These are phyloP conservation scores for Peronospora tabacina DNA, from an alignment of 352 stramenopile species.

Conservation along the genomic window DNA sequence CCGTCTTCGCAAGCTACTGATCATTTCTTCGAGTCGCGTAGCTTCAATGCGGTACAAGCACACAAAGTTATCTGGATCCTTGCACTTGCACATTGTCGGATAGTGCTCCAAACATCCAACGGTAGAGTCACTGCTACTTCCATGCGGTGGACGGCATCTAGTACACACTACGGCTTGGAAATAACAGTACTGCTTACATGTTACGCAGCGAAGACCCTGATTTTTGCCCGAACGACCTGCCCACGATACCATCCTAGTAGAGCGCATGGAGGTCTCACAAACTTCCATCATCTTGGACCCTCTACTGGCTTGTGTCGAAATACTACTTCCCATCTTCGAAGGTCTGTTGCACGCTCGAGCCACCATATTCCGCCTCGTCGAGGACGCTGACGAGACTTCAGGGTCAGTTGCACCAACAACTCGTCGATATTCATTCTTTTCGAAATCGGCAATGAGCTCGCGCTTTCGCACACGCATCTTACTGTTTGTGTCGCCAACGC, in stretches of 20 bases:
- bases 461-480: conserved; percentile 26
- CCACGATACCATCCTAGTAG: conserved; percentile 75
- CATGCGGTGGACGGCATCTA: conserved; percentile 47
- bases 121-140: conserved; percentile 17
- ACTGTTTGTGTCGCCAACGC: conserved; percentile 20
- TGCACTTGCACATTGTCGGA: conserved; percentile 68
- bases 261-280: conserved; percentile 25
- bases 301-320: conserved; percentile 17
- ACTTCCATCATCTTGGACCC: conserved; percentile 23
- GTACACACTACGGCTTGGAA: conserved; percentile 76
- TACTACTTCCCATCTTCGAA: conserved; percentile 8
- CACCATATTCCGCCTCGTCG: conserved; percentile 30
- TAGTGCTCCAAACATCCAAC: conserved; percentile 78
- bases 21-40: conserved; percentile 31
- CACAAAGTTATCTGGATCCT: conserved; percentile 43
- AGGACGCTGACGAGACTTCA: conserved; percentile 21
- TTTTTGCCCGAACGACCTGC: conserved; percentile 69
- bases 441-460: conserved; percentile 50
- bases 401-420: conserved; percentile 1
- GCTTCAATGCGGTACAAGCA: conserved; percentile 53
- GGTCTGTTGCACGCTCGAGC: conserved; percentile 23
- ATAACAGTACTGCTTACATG: conserved; percentile 84
- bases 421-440: conserved; percentile 26
- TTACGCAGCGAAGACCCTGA: conserved; percentile 60
- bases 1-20: conserved; percentile 28